phyloP scores from a whole-genome alignment of 257 asterid genomes.

The Solanum microdontum region DNA sequence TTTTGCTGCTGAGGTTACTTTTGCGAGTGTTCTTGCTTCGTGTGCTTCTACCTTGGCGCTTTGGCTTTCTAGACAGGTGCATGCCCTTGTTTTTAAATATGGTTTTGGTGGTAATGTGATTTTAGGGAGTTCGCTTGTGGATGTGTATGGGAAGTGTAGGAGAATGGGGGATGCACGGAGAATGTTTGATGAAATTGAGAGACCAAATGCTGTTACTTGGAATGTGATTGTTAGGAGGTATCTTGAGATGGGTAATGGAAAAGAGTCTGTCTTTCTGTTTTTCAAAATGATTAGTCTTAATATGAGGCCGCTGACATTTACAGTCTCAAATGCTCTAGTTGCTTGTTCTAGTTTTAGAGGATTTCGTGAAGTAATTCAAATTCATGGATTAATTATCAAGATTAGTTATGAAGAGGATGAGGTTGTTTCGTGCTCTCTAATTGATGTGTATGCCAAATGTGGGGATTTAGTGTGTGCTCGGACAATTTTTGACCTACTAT shows the following conservation, averaged over 20 bases:
- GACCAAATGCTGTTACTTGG: constrained; percentile 64
- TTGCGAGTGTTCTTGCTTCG: constrained; percentile 53
- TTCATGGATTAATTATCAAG: constrained; percentile 60
- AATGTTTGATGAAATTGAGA: constrained; percentile 64
- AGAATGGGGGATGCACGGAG: constrained; percentile 54
- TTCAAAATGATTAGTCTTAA: constrained; percentile 37
- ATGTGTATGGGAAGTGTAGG: constrained; percentile 72
- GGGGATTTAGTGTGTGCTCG: constrained; percentile 52
- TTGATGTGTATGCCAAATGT: constrained; percentile 52
- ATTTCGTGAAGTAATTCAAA: constrained; percentile 45
- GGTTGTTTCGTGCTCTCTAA: constrained; percentile 48
- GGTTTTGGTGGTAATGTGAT: constrained; percentile 67
- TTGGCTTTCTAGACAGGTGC: constrained; percentile 54
- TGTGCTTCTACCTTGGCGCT: constrained; percentile 40
- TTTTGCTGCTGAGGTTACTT: constrained; percentile 57
- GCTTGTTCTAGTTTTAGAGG: constrained; percentile 52
- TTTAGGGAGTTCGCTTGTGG: constrained; percentile 65
- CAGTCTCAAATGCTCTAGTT: constrained; percentile 64
- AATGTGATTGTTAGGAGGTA: constrained; percentile 82
- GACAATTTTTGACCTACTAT: constrained; percentile 32
- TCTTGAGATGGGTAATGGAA: constrained; percentile 50
- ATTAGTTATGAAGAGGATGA: constrained; percentile 34
- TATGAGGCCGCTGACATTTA: constrained; percentile 49
- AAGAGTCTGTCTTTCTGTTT: constrained; percentile 47
- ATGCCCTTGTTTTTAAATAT: constrained; percentile 50